Evolutionary conservation across 495 filamentous ascomycete species (phyloP).

Genomic region (Penicillium malachiteum): DNA sequence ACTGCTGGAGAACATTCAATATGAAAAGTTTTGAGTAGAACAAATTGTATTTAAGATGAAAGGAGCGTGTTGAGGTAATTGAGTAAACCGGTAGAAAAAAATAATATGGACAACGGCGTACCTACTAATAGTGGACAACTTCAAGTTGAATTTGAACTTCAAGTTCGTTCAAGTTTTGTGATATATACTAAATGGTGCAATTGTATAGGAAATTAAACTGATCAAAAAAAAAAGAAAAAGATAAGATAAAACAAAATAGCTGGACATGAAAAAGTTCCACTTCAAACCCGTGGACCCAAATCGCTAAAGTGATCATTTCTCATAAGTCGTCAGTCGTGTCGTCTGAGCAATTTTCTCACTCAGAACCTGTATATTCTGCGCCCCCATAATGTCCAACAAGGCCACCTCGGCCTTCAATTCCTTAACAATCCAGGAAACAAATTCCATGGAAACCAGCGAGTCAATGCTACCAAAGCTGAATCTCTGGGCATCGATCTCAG

Average conservation of each 20-base stretch:
- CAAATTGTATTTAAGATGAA: too few relatives aligned
- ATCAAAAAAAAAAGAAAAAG: neutral
- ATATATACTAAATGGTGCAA: neutral
- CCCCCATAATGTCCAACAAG: constrained; percentile 40
- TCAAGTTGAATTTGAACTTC: too few relatives aligned
- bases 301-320: neutral
- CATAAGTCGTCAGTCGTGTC: neutral
- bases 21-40: too few relatives aligned
- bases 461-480: constrained; percentile 41
- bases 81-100: neutral
- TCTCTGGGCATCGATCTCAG: constrained; percentile 37
- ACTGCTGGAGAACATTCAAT: too few relatives aligned
- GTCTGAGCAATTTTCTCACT: constrained; percentile 23
- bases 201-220: neutral
- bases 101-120: too few relatives aligned
- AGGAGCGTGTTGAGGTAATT: neutral
- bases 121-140: too few relatives aligned
- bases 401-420: constrained; percentile 37
- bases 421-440: constrained; percentile 44
- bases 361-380: constrained; percentile 22
- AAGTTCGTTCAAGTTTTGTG: too few relatives aligned
- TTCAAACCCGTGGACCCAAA: too few relatives aligned
- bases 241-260: too few relatives aligned
- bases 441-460: constrained; percentile 48
- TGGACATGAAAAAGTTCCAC: too few relatives aligned